phyloP scores from a whole-genome alignment of 768 basidiomycete genomes.

The Auriscalpium vulgare region DNA sequence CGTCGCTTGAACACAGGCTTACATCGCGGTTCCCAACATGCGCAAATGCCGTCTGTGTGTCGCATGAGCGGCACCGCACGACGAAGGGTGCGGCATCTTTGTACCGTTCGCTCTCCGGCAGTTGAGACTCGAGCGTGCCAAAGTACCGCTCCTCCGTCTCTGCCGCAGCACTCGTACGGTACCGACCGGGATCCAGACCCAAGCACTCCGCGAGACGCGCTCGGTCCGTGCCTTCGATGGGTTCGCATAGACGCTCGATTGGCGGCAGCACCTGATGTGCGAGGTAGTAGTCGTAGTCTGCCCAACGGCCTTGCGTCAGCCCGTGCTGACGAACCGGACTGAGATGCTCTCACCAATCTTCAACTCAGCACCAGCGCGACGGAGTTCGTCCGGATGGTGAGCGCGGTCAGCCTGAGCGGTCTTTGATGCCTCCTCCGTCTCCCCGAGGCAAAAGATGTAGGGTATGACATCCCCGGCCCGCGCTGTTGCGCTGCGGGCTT shows the following conservation, averaged over 20 bases:
- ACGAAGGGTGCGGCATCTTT: slow-evolving; percentile 63
- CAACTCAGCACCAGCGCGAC: slow-evolving; percentile 54
- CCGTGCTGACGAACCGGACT: background rate
- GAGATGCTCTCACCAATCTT: slow-evolving; percentile 55
- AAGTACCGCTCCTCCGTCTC: slow-evolving; percentile 59
- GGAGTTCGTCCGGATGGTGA: slow-evolving; percentile 88
- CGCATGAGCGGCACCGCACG: slow-evolving; percentile 73
- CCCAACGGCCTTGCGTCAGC: background rate
- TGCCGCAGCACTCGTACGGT: slow-evolving; percentile 30
- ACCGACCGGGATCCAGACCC: slow-evolving; percentile 56
- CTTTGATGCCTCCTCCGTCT: slow-evolving; percentile 64
- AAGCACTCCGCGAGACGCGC: slow-evolving; percentile 91
- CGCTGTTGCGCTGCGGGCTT: slow-evolving; percentile 71
- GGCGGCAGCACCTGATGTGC: slow-evolving; percentile 90
- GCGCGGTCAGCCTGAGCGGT: slow-evolving; percentile 83
- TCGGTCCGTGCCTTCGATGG: slow-evolving; percentile 92
- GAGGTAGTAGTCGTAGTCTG: slow-evolving; percentile 90
- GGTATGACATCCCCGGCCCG: slow-evolving; percentile 90
- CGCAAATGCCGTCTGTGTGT: slow-evolving; percentile 46
- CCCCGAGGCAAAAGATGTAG: slow-evolving; percentile 84
- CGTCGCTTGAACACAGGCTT: slow-evolving; percentile 8
- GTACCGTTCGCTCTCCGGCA: slow-evolving; percentile 85
- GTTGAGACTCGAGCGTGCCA: slow-evolving; percentile 78
- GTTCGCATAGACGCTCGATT: slow-evolving; percentile 90
- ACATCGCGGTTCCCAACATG: slow-evolving; percentile 57